Conservation (phyloP, 2,329 filamentous ascomycete genomes). For the Golovinomyces cichoracearum region DNA sequence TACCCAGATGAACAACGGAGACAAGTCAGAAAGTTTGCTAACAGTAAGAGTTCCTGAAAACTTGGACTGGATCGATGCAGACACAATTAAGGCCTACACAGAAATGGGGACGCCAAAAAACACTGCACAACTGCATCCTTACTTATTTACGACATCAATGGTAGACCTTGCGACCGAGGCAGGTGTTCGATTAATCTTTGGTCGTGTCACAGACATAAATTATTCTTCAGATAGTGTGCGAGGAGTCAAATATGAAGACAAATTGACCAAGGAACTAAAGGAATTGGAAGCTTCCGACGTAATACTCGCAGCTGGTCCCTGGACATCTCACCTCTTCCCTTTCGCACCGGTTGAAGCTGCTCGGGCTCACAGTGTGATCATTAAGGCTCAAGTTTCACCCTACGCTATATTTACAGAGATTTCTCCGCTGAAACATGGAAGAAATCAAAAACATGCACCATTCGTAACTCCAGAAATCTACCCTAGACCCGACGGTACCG, state of each 20-base stretch:
- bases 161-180: slow-evolving; percentile 45
- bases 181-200: slow-evolving; percentile 40
- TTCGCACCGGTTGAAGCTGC: slow-evolving; percentile 30
- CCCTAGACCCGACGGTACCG: slow-evolving; percentile 61
- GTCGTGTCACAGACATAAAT: slow-evolving; percentile 42
- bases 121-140: slow-evolving; percentile 84
- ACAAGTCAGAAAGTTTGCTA: neutral
- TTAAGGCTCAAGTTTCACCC: slow-evolving; percentile 36
- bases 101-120: slow-evolving; percentile 60
- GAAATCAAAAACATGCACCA: slow-evolving; percentile 29
- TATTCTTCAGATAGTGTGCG: slow-evolving; percentile 36
- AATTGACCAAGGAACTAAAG: slow-evolving; percentile 21
- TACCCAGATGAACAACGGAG: slow-evolving; percentile 22
- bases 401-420: slow-evolving; percentile 77
- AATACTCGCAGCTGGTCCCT: slow-evolving; percentile 25
- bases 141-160: slow-evolving; percentile 68
- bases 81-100: slow-evolving; percentile 42
- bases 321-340: slow-evolving; percentile 34
- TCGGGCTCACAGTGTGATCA: slow-evolving; percentile 39
- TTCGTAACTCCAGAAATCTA: slow-evolving; percentile 79
- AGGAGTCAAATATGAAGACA: slow-evolving; percentile 36
- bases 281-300: slow-evolving; percentile 26
- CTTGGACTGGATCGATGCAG: slow-evolving; percentile 58
- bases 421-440: slow-evolving; percentile 31
- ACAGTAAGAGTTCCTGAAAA: slow-evolving; percentile 40